Conservation (phyloP, 306 rosid genomes). For the Rosa multiflora region DNA sequence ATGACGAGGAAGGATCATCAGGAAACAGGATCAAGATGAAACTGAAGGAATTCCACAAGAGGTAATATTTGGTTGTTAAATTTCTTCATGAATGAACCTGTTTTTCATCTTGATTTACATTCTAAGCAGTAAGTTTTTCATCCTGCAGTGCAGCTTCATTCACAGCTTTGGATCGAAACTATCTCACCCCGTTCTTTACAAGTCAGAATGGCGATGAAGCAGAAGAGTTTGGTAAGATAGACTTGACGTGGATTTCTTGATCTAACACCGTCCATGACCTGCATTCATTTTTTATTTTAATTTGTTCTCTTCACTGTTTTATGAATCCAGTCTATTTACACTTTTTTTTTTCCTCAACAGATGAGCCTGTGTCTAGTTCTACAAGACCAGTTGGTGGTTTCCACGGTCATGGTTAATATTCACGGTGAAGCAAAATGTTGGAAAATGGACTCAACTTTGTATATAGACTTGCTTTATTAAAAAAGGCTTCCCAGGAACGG, state of each 20-base stretch:
- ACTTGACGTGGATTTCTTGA: conserved; percentile 16
- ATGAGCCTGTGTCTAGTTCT: conserved; percentile 48
- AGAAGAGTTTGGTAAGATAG: conserved; percentile 55
- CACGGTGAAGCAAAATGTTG: conserved; percentile 22
- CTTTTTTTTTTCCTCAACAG: conserved; percentile 34
- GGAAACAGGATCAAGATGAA: conserved; percentile 90
- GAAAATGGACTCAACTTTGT: conserved; percentile 38
- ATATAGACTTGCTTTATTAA: conserved; percentile 27
- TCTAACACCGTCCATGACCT: neutral
- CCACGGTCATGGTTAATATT: conserved; percentile 31
- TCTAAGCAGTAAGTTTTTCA: conserved; percentile 1
- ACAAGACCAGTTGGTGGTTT: conserved; percentile 39
- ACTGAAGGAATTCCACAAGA: conserved; percentile 87
- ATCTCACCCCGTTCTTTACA: conserved; percentile 95
- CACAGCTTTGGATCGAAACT: conserved; percentile 86
- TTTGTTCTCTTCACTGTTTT: neutral
- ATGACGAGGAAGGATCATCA: conserved; percentile 78
- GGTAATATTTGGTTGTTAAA: conserved; percentile 36
- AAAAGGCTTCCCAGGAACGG: conserved; percentile 29
- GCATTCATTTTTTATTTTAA: neutral
- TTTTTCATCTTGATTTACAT: conserved; percentile 11
- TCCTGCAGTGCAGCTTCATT: conserved; percentile 77
- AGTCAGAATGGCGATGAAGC: conserved; percentile 89
- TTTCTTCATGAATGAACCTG: conserved; percentile 1
- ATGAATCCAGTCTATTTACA: neutral